Conservation (phyloP, 352 stramenopile genomes). For the Globisporangium polare region DNA sequence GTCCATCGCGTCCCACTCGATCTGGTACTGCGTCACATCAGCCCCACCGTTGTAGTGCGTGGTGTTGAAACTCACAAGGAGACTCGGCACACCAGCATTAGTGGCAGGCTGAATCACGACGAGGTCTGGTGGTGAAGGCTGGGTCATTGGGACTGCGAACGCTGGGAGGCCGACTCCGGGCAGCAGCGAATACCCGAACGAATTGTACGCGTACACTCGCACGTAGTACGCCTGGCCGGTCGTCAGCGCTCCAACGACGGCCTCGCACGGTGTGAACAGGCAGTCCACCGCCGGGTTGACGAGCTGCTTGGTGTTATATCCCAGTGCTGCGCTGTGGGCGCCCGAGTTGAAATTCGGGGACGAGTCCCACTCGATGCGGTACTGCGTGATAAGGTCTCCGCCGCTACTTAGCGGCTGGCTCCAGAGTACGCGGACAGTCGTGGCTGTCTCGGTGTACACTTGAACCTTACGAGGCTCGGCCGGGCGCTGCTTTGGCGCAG, state of each 20-base stretch:
- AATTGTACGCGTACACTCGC: slow-evolving; percentile 90
- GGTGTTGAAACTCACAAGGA: slow-evolving; percentile 80
- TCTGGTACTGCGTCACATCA: slow-evolving; percentile 82
- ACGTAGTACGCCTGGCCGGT: slow-evolving; percentile 87
- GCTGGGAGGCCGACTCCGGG: slow-evolving; percentile 60
- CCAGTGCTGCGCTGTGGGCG: slow-evolving; percentile 59
- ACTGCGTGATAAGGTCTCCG: slow-evolving; percentile 91
- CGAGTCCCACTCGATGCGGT: slow-evolving; percentile 94
- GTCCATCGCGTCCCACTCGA: slow-evolving; percentile 93
- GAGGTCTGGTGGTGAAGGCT: slow-evolving; percentile 49
- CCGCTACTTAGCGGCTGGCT: slow-evolving; percentile 89
- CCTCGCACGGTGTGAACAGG: slow-evolving; percentile 69
- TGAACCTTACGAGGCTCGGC: slow-evolving; percentile 75
- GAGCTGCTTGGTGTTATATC: slow-evolving; percentile 73
- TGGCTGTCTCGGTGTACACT: slow-evolving; percentile 64
- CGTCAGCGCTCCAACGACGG: slow-evolving; percentile 76
- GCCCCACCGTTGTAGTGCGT: slow-evolving; percentile 78
- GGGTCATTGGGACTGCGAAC: slow-evolving; percentile 76
- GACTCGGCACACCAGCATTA: slow-evolving; percentile 21
- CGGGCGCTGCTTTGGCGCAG: slow-evolving; percentile 84
- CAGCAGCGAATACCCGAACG: slow-evolving; percentile 85
- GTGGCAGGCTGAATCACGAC: slow-evolving; percentile 41
- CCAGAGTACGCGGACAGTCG: slow-evolving; percentile 85
- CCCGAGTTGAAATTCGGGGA: slow-evolving; percentile 81
- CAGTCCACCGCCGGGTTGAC: slow-evolving; percentile 70